These are phyloP conservation scores for Pezicula neosporulosa DNA, from an alignment of 2,329 filamentous ascomycete genomes.

Conservation along the genomic window DNA sequence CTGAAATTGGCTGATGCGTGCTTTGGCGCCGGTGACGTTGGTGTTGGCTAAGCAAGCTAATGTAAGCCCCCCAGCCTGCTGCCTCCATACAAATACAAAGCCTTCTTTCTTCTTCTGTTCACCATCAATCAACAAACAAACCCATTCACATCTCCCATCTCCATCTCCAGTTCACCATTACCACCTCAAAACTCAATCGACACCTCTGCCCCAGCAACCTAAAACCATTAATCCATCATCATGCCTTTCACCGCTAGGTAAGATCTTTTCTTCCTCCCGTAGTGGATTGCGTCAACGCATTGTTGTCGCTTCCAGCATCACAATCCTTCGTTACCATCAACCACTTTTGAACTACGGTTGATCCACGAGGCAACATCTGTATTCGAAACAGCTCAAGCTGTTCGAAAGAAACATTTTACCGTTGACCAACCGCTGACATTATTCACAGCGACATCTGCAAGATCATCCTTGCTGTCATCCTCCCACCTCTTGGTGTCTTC, in stretches of 20 bases:
- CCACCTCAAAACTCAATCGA: background rate
- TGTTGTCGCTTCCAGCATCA: background rate
- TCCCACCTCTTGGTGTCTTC: slow-evolving; percentile 89
- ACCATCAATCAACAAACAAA: background rate
- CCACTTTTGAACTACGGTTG: background rate
- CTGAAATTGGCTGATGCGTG: no score
- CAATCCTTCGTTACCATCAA: background rate
- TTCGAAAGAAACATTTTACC: background rate
- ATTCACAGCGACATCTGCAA: slow-evolving; percentile 66
- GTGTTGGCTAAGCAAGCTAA: background rate
- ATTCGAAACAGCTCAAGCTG: background rate
- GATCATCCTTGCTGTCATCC: slow-evolving; percentile 83
- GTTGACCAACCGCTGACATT: slow-evolving; percentile 14
- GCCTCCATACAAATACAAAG: background rate
- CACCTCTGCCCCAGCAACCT: background rate
- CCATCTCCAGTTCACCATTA: background rate
- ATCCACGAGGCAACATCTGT: background rate
- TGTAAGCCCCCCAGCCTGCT: background rate
- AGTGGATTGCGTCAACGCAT: slow-evolving; percentile 1
- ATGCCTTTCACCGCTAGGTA: slow-evolving; percentile 59
- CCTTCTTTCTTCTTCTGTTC: background rate
- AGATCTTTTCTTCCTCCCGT: slow-evolving; percentile 18
- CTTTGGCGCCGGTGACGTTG: background rate
- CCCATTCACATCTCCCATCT: background rate
- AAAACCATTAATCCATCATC: slow-evolving; percentile 11